Conservation (phyloP, 2,329 filamentous ascomycete species). For the Cytospora chrysosperma region DNA sequence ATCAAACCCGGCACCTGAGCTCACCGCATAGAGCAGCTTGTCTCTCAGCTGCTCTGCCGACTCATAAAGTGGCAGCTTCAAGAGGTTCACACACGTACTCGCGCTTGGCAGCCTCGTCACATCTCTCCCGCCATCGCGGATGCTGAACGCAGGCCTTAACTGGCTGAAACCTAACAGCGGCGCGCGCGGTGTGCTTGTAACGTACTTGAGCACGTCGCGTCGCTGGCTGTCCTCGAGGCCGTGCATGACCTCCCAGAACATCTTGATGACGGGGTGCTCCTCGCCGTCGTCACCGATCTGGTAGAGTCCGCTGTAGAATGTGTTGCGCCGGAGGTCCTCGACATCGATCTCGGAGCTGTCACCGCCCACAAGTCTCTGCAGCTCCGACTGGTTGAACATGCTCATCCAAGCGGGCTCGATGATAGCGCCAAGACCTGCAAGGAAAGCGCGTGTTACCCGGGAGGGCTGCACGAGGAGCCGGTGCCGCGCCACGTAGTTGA, state of each 20-base stretch:
- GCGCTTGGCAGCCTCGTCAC: constrained; percentile 82
- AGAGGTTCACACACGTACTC: constrained; percentile 91
- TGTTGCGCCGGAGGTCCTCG: constrained; percentile 80
- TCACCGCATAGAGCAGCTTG: constrained; percentile 87
- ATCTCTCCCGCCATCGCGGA: constrained; percentile 77
- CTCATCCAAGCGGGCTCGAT: constrained; percentile 91
- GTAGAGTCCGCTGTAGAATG: constrained; percentile 84
- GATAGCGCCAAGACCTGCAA: constrained; percentile 81
- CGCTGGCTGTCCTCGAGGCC: constrained; percentile 73
- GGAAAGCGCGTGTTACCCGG: constrained; percentile 81
- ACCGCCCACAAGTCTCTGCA: constrained; percentile 90
- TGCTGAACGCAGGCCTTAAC: constrained; percentile 82
- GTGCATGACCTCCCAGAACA: constrained; percentile 91
- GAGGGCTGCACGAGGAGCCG: constrained; percentile 78
- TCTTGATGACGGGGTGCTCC: constrained; percentile 80
- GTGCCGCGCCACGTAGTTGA: constrained; percentile 86
- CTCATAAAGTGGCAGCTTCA: constrained; percentile 85
- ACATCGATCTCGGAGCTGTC: constrained; percentile 84
- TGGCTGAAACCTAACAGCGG: constrained; percentile 87
- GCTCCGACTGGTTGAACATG: constrained; percentile 97
- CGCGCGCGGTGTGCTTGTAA: constrained; percentile 88
- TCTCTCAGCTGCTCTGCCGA: constrained; percentile 64
- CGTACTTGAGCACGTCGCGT: constrained; percentile 88
- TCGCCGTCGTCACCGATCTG: constrained; percentile 81
- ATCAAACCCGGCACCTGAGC: constrained; percentile 90